Evolutionary conservation across 1,284 basidiomycete species (phyloP), one percentile per base, ranked within the genome.

Genomic region (Fomitopsis palustris): DNA sequence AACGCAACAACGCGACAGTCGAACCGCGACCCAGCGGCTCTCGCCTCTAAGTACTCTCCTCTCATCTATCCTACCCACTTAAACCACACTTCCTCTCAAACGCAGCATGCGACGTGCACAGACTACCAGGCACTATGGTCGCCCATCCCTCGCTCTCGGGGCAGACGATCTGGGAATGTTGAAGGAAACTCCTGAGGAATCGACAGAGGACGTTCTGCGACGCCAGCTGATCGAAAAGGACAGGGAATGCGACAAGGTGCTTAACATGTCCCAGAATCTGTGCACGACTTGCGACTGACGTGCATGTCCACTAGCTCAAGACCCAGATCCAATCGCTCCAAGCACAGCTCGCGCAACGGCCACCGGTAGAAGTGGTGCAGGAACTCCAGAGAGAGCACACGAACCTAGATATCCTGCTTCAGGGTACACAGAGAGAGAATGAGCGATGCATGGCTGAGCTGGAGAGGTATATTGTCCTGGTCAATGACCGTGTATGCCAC

Each of bases 401-500:
- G 65, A 87, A 87, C 60, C 75, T 90, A 0, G 89, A 90, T 39
- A 74, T 92, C 14, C 74, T 92, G 3, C 72, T 91, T 0, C 82
- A 88, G 61, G 90, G 89, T 0, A 90, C 88, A 0, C 88, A 90
- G 63, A 74, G 87, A 55, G 89, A 92, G 74, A 92, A 92, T 62
- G 88, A 90, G 65, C 77, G 87, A 47, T 87, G 84, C 61, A 91
- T 91, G 88, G 77, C 81, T 0, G 87, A 90, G 60, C 75, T 90
- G 2, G 88, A 90, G 61, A 78, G 86, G 87, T 86, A 53, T 43
- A 42, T 9, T 23, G 25, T 42, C 52, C 21, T n/a, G 19, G 9
- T 21, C 23, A 31, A 47, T n/a, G 21, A 10, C 21, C n/a, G 4
- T 10, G 14, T 23, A 16, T 31, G 14, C 31, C 5, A 12, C 33